Evolutionary conservation across 805 yeast genomes (phyloP), one percentile per base, ranked within the genome.

Genomic region (Starmera amethionina): DNA sequence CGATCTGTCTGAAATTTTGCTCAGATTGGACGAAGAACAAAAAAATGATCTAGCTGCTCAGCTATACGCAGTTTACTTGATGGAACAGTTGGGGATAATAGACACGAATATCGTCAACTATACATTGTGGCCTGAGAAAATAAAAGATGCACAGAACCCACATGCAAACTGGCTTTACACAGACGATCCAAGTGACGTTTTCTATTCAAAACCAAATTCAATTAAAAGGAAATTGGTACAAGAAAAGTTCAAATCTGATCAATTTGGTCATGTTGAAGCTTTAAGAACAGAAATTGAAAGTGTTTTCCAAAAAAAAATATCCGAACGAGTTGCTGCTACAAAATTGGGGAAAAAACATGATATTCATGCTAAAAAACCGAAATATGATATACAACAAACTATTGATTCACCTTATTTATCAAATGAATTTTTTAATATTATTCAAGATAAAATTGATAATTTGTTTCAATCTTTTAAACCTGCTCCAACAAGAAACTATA

Each of bases 41-140:
- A 57, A 77, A 29, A 57, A 58, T 11, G 88, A 84, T 56, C 58
- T 83, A 28, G 70, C 82, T 1, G 51, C 75, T 3, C 95, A 84
- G 58, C 57, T 85, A 4, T 84, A 81, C 54, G 71, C 82, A 19
- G 54, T 78, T 0, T 64, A 65, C 42, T 60, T 83, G 27, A 55
- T 68, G 40, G 71, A 60, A 41, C 58, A 50, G 35, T 3, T 30
- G 10, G 14, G 14, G 27, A 22, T 22, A 22, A 22, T 22, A 22
- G 27, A 22, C 27, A 22, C 27, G 27, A 22, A 22, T 22, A 22
- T 22, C 9, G 27, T 22, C 6, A 22, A 22, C 9, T 22, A 22
- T 22, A 22, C 32, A n/a, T 4, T 30, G 14, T 30, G 32, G 32
- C 32, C 32, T 2, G n/a, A n/a, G 14, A 9, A 30, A 30, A 5